These are phyloP conservation scores for Hypoxylon rubiginosum DNA, from an alignment of 2,329 filamentous ascomycete genomes.

Conservation along the genomic window DNA sequence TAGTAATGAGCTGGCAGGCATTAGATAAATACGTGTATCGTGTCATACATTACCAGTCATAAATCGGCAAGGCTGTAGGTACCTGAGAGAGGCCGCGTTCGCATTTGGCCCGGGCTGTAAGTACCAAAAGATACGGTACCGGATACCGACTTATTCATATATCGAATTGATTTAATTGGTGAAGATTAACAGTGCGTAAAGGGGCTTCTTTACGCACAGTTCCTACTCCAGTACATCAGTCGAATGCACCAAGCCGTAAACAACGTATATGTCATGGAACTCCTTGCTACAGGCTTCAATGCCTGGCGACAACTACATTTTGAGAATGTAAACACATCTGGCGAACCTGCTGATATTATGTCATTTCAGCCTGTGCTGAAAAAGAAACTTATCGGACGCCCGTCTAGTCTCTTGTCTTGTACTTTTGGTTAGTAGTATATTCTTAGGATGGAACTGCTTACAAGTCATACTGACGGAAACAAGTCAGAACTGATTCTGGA, in stretches of 20 bases:
- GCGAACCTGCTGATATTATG: slow-evolving; percentile 61
- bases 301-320: slow-evolving; percentile 69
- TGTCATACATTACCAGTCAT: not conserved
- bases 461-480: slow-evolving; percentile 14
- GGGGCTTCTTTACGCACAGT: slow-evolving; percentile 3
- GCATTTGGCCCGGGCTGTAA: not conserved
- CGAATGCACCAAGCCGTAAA: not conserved
- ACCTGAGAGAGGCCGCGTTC: not conserved
- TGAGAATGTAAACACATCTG: slow-evolving; percentile 8
- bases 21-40: not conserved
- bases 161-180: slow-evolving; percentile 25
- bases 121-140: not conserved
- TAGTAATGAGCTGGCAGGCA: not conserved
- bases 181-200: slow-evolving; percentile 3
- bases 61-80: slow-evolving; percentile 12
- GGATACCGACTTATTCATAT: slow-evolving; percentile 25
- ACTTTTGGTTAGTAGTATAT: slow-evolving; percentile 60
- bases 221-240: not conserved
- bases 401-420: slow-evolving; percentile 53
- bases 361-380: slow-evolving; percentile 60
- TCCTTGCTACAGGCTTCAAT: slow-evolving; percentile 70
- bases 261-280: slow-evolving; percentile 55
- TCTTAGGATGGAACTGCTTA: slow-evolving; percentile 4
- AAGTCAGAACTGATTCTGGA: slow-evolving; percentile 46
- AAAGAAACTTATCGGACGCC: slow-evolving; percentile 52